A percentile compares a stretch with the other conserved stretches of the same genome.
These are phyloP conservation scores for Chaetomiaceae sp. DNA, from an alignment of 2,329 filamentous ascomycete genomes.

Conservation along the genomic window DNA sequence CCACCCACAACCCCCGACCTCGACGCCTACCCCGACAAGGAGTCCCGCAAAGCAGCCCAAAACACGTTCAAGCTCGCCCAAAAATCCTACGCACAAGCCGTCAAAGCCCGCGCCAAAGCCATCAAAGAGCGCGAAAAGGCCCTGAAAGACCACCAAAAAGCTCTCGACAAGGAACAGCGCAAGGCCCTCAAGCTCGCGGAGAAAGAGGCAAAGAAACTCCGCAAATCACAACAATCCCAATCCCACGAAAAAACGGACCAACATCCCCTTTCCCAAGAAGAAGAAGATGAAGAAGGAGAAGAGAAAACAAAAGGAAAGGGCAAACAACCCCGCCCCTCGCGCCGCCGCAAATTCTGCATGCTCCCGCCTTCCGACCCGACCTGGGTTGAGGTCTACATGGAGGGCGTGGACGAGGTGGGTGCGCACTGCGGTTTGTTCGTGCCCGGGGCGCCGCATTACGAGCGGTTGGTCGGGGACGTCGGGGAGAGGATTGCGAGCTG, in stretches of 20 bases:
- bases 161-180: constrained; percentile 14
- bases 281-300: constrained; percentile 35
- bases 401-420: constrained; percentile 75
- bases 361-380: constrained; percentile 70
- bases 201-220: neutral
- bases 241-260: constrained; percentile 17
- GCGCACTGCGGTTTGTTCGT: constrained; percentile 83
- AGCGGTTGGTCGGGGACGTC: constrained; percentile 70
- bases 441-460: constrained; percentile 66
- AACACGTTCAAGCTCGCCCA: constrained; percentile 59
- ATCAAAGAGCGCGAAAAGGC: constrained; percentile 9
- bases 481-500: constrained; percentile 62
- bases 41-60: constrained; percentile 61
- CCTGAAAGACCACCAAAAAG: constrained; percentile 13
- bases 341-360: constrained; percentile 68
- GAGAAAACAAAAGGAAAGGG: too few relatives aligned
- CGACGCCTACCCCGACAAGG: constrained; percentile 56
- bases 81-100: constrained; percentile 60
- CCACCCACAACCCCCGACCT: constrained; percentile 54
- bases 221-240: neutral
- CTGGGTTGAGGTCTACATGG: constrained; percentile 79
- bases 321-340: too few relatives aligned
- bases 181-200: neutral
- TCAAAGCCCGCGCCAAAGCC: constrained; percentile 55
- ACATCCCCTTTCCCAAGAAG: too few relatives aligned